These are phyloP conservation scores for Tuber calosporum DNA, from an alignment of 495 filamentous ascomycete genomes.

Conservation along the genomic window DNA sequence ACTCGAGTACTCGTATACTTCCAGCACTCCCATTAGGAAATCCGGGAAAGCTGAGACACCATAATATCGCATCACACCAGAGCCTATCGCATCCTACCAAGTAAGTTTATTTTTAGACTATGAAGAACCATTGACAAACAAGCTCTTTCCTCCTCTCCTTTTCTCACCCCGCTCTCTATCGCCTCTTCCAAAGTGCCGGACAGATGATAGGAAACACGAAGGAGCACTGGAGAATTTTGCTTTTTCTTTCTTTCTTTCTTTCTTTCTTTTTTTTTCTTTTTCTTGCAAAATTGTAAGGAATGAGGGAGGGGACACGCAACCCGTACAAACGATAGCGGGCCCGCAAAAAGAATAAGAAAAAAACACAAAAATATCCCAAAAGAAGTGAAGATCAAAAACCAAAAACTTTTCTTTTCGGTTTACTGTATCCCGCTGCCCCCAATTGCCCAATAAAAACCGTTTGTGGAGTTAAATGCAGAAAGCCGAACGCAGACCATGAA, in stretches of 20 bases:
- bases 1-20: too few species aligned
- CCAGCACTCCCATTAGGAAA: background rate
- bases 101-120: background rate
- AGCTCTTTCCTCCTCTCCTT: background rate
- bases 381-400: background rate
- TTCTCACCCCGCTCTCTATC: background rate
- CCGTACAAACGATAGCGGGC: too few species aligned
- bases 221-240: too few species aligned
- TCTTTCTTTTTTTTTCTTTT: background rate
- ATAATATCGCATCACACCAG: background rate
- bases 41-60: background rate
- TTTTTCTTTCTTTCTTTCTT: too few species aligned
- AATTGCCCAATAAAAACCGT: conserved; percentile 2
- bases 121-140: conserved; percentile 1
- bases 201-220: background rate
- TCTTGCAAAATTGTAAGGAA: background rate
- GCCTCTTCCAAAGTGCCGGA: background rate
- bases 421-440: background rate
- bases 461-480: background rate
- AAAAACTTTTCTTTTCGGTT: background rate
- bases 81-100: background rate
- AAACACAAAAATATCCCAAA: background rate
- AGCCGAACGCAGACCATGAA: background rate
- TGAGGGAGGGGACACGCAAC: background rate
- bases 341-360: background rate